Evolutionary conservation across 2,329 filamentous ascomycete species (phyloP).

Genomic region (Beauveria sp.): DNA sequence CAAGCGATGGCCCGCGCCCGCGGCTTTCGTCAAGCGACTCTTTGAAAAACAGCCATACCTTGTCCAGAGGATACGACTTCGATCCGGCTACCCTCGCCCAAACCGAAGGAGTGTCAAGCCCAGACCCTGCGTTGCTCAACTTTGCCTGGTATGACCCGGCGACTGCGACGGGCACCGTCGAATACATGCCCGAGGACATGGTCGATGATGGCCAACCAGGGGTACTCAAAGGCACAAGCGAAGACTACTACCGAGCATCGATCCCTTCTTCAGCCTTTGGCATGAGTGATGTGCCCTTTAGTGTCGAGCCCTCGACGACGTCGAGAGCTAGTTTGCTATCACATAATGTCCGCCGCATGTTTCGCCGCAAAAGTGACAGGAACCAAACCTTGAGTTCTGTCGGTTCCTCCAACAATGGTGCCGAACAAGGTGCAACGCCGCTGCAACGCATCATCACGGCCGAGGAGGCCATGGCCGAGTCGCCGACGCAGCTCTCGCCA

Average conservation of each 20-base stretch:
- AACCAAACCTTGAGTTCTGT: constrained; percentile 23
- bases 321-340: constrained; percentile 28
- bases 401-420: constrained; percentile 2
- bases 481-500: constrained; percentile 23
- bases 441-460: constrained; percentile 12
- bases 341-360: constrained; percentile 28
- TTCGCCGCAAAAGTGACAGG: constrained; percentile 27
- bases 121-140: constrained; percentile 11
- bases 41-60: constrained; percentile 23
- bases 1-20: constrained; percentile 18
- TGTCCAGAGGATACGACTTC: constrained; percentile 19
- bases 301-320: constrained; percentile 18
- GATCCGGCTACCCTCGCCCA: not conserved
- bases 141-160: constrained; percentile 3
- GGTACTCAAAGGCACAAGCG: constrained; percentile 28
- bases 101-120: not conserved
- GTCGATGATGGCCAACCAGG: constrained; percentile 21
- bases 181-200: constrained; percentile 17
- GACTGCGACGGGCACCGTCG: constrained; percentile 6
- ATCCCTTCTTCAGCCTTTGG: constrained; percentile 35
- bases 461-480: constrained; percentile 19
- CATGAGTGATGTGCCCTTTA: constrained; percentile 24
- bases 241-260: constrained; percentile 34
- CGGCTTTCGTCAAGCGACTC: constrained; percentile 32
- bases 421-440: constrained; percentile 8